Base-by-base conservation (phyloP, 2,329 filamentous ascomycete genomes). In the Aschersonia sp. region DNA sequence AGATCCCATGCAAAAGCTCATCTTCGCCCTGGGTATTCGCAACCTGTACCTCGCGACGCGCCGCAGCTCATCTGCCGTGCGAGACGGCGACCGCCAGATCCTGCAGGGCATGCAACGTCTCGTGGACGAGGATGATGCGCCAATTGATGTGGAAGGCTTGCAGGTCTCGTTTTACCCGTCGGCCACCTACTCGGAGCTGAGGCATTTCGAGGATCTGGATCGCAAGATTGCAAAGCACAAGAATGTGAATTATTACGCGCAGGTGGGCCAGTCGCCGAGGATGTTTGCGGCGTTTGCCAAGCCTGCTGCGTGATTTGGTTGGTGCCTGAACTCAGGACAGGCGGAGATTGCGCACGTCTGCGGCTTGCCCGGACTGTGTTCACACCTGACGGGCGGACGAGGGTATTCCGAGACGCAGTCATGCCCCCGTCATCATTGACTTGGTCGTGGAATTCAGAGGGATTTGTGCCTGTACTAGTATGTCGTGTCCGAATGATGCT, bases 231-330 rank as follows among this genome's bases (percentile, higher is more conserved):
- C 39, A 10, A 32, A 48, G n/a, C 47, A 45, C 9, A 30, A 31
- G 32, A 14, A 41, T 4, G 45, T 9, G 30, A 45, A 32, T 32
- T 47, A 51, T 14, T 51, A 47, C 42, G 49, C 49, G 35, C 49
- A 48, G 43, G 29, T 51, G 32, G 32, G 43, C 10, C 32, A 31
- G 30, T 32, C 43, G 44, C 49, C 49, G 39, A 45, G 47, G 32
- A 14, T 51, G 41, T 51, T 51, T 49, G 49, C 49, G 32, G 49
- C 46, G 8, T 51, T 51, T 47, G 49, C 40, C 9, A 29, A 45
- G 37, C 42, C 47, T 6, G 35, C 8, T 12, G 35, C 9, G 12
- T 39, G 35, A 39, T 39, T 8, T 39, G 35, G 9, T 39, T 39
- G 35, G 9, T 39, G 12, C 35, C 12, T 8, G 9, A 3, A 39